phyloP scores from a whole-genome alignment of 768 basidiomycete species.

The Gautieria morchelliformis region DNA sequence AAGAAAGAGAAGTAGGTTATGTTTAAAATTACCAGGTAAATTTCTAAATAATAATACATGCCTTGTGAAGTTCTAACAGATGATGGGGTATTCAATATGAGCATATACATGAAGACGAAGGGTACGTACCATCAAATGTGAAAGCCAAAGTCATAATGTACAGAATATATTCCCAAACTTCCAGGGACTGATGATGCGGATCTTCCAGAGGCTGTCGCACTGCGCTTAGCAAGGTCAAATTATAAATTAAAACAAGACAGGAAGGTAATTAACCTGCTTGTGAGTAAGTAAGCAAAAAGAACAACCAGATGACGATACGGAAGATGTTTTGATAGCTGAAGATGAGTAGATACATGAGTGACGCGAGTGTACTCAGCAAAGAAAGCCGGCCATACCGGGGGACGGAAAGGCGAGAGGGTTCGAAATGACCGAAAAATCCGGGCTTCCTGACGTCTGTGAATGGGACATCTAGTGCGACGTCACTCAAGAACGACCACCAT shows the following conservation, averaged over 20 bases:
- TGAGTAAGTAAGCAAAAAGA: constrained; percentile 73
- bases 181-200: constrained; percentile 43
- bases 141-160: constrained; percentile 77
- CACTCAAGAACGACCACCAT: constrained; percentile 4
- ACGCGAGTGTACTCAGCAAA: not conserved
- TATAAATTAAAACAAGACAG: not conserved
- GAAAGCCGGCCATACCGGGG: constrained; percentile 41
- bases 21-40: not conserved
- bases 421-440: constrained; percentile 60
- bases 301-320: constrained; percentile 66
- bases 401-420: constrained; percentile 71
- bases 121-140: constrained; percentile 60
- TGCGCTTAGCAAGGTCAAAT: constrained; percentile 16
- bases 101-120: not conserved
- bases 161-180: constrained; percentile 71
- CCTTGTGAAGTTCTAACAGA: constrained; percentile 46
- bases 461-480: constrained; percentile 43
- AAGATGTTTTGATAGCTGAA: constrained; percentile 78
- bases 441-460: constrained; percentile 46
- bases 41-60: constrained; percentile 15
- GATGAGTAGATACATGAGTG: not conserved
- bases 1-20: not conserved
- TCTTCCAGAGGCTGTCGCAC: constrained; percentile 74
- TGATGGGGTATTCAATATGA: not conserved
- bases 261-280: constrained; percentile 52